These are phyloP conservation scores for Trichoderma sp. DNA, from an alignment of 2,329 filamentous ascomycete genomes.

Conservation along the genomic window DNA sequence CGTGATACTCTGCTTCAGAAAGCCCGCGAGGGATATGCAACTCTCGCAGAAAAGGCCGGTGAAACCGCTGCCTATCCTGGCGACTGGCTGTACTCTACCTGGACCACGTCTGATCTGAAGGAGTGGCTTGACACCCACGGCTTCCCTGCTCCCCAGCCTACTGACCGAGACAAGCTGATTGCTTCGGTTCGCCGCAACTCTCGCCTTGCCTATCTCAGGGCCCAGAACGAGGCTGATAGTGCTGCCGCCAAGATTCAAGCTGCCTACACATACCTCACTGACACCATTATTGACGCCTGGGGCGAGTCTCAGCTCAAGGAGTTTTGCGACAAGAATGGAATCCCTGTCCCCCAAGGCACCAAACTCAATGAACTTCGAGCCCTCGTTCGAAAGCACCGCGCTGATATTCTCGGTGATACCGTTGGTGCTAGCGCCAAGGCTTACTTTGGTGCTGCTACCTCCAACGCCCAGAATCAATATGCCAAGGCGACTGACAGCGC, in stretches of 20 bases:
- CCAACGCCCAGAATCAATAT: conserved; percentile 73
- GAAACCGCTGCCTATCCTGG: conserved; percentile 86
- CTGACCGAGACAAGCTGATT: conserved; percentile 82
- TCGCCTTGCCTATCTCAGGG: conserved; percentile 70
- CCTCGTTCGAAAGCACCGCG: conserved; percentile 84
- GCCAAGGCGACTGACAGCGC: conserved; percentile 73
- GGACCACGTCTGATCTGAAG: conserved; percentile 93
- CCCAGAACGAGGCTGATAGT: conserved; percentile 61
- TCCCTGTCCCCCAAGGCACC: conserved; percentile 85
- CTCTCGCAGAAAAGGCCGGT: conserved; percentile 69
- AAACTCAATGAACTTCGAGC: conserved; percentile 87
- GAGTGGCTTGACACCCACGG: conserved; percentile 89
- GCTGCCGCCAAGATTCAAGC: conserved; percentile 66
- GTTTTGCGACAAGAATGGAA: conserved; percentile 87
- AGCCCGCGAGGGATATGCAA: conserved; percentile 78
- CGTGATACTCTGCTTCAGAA: conserved; percentile 80
- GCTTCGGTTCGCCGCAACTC: conserved; percentile 89
- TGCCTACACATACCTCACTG: conserved; percentile 73
- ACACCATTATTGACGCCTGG: conserved; percentile 88
- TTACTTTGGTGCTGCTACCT: conserved; percentile 70
- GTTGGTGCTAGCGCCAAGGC: conserved; percentile 58
- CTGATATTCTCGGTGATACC: conserved; percentile 68
- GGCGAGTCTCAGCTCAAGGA: conserved; percentile 86
- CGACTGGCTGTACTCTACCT: conserved; percentile 88
- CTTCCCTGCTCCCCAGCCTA: conserved; percentile 81